These are phyloP conservation scores for Russula sp. DNA, from an alignment of 768 basidiomycete species.

Conservation along the genomic window DNA sequence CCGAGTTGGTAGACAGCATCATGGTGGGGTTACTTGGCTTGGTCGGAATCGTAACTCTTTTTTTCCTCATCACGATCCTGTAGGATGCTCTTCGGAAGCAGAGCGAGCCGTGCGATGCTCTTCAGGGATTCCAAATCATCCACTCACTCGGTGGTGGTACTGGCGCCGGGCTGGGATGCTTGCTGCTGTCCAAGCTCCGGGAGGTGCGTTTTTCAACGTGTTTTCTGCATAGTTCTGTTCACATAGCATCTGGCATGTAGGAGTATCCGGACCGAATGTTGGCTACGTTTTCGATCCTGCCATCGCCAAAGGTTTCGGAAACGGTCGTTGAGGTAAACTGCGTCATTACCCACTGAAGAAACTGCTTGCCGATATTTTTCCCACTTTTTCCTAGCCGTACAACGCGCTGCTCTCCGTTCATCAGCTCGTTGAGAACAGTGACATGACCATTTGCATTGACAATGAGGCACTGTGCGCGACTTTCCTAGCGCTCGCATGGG, in stretches of 20 bases:
- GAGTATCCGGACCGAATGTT: constrained; percentile 50
- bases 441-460: constrained; percentile 79
- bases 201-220: constrained; percentile 44
- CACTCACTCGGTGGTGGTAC: constrained; percentile 93
- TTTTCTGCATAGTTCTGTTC: constrained; percentile 18
- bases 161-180: constrained; percentile 77
- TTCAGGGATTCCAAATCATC: constrained; percentile 88
- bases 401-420: constrained; percentile 81
- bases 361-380: background rate
- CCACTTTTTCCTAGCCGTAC: constrained; percentile 51
- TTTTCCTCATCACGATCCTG: background rate
- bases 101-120: constrained; percentile 72
- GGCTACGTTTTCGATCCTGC: constrained; percentile 48
- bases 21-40: constrained; percentile 38
- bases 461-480: constrained; percentile 73
- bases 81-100: constrained; percentile 76
- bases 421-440: constrained; percentile 85
- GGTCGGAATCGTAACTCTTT: background rate
- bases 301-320: constrained; percentile 50
- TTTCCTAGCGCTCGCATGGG: background rate
- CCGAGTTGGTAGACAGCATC: constrained; percentile 85
- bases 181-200: constrained; percentile 74
- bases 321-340: constrained; percentile 46
- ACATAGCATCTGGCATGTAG: constrained; percentile 37
- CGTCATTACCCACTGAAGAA: background rate